Evolutionary conservation across 805 yeast species (phyloP), one percentile per base, ranked within the genome.

Genomic region (Helenozyma rhizophorensis): DNA sequence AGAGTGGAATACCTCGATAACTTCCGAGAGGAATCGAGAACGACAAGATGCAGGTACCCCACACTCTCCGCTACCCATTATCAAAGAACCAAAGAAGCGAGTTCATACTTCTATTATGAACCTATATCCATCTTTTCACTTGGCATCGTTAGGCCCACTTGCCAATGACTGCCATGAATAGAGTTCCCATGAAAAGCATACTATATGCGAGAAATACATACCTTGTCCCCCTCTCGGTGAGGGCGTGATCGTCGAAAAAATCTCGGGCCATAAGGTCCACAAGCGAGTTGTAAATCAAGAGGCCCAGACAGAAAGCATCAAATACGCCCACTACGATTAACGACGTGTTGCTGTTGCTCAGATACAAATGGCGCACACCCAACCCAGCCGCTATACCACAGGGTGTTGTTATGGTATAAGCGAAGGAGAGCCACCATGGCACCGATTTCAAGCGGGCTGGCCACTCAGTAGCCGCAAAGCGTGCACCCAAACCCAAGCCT

Each of bases 191-290:
- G 47, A 76, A 71, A 74, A 74, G 75, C 24, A 69, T 61, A 32
- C 68, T 43, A 48, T 66, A 78, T 7, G 80, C 85, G 24, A 46
- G 38, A 10, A 76, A 33, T 73, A 74, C 74, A 37, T 60, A 74
- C 39, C 62, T 65, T 29, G 74, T 62, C 2, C 80, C 76, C 23
- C 56, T 60, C n/a, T 60, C 80, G 47, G 76, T 77, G 53, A 83
- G 78, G 45, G 76, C 81, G 69, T 74, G 81, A 68, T 52, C 68
- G 74, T 36, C 22, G 17, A 80, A 60, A 48, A 81, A 78, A 45
- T 85, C 94, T 46, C 78, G 80, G 3, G 90, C 93, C 80, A 84
- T 73, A 36, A 84, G 62, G 54, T 84, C 94, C 9, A 84, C 84
- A 27, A 83, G 53, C 36, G 89, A 86, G 15, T 88, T 80, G 58